These are phyloP conservation scores for Ceratocystiopsis brevicomis DNA, from an alignment of 2,329 filamentous ascomycete species.

Conservation along the genomic window DNA sequence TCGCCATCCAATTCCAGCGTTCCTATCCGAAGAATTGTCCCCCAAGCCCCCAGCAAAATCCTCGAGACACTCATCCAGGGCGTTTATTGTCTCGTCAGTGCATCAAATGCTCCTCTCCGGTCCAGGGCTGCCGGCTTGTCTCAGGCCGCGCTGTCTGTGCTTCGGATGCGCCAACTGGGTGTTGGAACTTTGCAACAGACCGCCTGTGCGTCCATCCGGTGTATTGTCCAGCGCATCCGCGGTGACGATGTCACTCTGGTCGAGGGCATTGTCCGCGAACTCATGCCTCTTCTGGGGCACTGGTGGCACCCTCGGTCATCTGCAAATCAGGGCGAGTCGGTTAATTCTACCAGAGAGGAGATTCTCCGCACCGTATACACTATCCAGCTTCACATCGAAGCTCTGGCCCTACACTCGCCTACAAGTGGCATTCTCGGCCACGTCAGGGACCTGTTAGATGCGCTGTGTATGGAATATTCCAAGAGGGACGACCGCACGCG, in stretches of 20 bases:
- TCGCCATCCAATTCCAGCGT: constrained; percentile 2
- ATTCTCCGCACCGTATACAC: constrained; percentile 55
- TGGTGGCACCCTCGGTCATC: constrained; percentile 56
- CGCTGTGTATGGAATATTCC: constrained; percentile 62
- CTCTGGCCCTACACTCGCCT: constrained; percentile 27
- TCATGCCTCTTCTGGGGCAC: constrained; percentile 52
- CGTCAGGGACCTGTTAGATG: constrained; percentile 48
- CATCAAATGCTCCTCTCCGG: constrained; percentile 48
- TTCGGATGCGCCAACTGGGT: constrained; percentile 38
- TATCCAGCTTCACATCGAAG: constrained; percentile 43
- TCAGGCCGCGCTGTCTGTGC: constrained; percentile 35
- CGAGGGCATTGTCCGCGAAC: constrained; percentile 34
- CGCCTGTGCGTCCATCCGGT: constrained; percentile 60
- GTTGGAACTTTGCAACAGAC: constrained; percentile 48
- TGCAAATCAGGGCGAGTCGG: constrained; percentile 32
- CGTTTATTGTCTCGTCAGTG: constrained; percentile 42
- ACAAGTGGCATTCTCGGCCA: constrained; percentile 22
- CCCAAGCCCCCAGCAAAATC: constrained; percentile 16
- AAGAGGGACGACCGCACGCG: constrained; percentile 50
- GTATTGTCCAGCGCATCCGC: constrained; percentile 43
- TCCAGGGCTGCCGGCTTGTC: constrained; percentile 37
- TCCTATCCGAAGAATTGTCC: no score
- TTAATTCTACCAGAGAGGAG: constrained; percentile 51
- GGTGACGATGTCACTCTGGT: constrained; percentile 50
- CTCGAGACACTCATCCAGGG: constrained; percentile 42